Evolutionary conservation across 2,329 filamentous ascomycete genomes (phyloP), one percentile per base, ranked within the genome.

Genomic region (Dothideomycetidae sp.): DNA sequence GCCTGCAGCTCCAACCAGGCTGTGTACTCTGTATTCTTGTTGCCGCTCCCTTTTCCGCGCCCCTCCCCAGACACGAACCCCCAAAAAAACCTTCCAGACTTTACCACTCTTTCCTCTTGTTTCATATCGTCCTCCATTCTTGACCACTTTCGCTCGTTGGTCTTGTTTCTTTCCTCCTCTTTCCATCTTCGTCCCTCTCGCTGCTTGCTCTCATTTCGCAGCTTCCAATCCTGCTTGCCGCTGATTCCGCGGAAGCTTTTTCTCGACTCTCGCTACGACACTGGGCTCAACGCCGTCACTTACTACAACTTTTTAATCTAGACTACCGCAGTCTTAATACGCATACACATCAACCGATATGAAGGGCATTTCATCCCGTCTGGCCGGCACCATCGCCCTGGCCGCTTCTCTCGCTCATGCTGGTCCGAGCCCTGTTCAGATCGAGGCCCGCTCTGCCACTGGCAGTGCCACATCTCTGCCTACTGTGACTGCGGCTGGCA

Each of bases 401-500:
- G 62, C 63, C 41, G 55, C 65, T 37, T 54, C 62, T 40, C 57
- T 66, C 46, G 60, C 61, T 34, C 56, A 65, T 29, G 59, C 60
- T 37, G 68, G 63, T 44, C 55, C 54, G 26, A 45, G 59, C 46
- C 54, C 63, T 12, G 34, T 31, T 13, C 46, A 51, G 21, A 36
- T 58, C 18, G 48, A 54, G 42, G 50, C 50, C 13, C 44, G 57
- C 50, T 40, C 48, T 55, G 26, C 29, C 23, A 39, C 46, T 52
- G 47, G 51, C 52, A 58, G 61, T 46, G 53, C 53, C 17, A 48
- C 55, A 48, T 64, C 60, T 31, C 51, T 73, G 26, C 68, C 68
- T n/a, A 56, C 68, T 12, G 62, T 78, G 50, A 70, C 67, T 16
- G 68, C 75, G 49, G 73, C 74, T 60, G 72, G 73, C 54, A 76